A percentile compares a stretch with the other conserved stretches of the same genome.
Evolutionary conservation across 2,329 filamentous ascomycete genomes (phyloP).

Genomic region (Clarireedia hainanense): DNA sequence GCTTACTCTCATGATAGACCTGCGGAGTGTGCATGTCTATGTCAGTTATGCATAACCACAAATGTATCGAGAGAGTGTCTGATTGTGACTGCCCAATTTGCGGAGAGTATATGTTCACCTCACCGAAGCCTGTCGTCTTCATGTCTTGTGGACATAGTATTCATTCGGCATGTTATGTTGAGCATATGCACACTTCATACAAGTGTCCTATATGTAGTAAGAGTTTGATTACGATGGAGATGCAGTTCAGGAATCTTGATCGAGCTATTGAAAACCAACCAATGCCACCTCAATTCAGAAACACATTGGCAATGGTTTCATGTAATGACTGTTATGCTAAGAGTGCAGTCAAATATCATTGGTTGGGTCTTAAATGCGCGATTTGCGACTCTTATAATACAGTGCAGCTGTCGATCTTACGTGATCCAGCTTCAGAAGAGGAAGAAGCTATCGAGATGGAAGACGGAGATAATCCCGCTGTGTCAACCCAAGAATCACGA

Average conservation of each 20-base stretch:
- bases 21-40: slow-evolving; percentile 95
- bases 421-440: slow-evolving; percentile 30
- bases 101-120: slow-evolving; percentile 93
- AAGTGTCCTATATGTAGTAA: slow-evolving; percentile 96
- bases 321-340: slow-evolving; percentile 94
- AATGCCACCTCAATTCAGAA: slow-evolving; percentile 77
- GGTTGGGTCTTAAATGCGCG: slow-evolving; percentile 85
- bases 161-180: slow-evolving; percentile 79
- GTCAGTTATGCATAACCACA: slow-evolving; percentile 74
- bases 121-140: slow-evolving; percentile 79
- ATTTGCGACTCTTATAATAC: slow-evolving; percentile 66
- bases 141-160: slow-evolving; percentile 96
- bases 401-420: slow-evolving; percentile 53
- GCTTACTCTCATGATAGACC: slow-evolving; percentile 43
- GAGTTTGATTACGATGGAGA: slow-evolving; percentile 95
- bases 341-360: slow-evolving; percentile 83
- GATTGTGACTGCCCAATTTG: slow-evolving; percentile 97
- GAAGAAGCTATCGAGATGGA: slow-evolving; percentile 14
- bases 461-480: slow-evolving; percentile 17
- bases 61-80: slow-evolving; percentile 88
- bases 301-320: slow-evolving; percentile 73
- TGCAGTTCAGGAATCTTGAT: slow-evolving; percentile 85
- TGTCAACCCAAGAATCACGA: slow-evolving; percentile 12
- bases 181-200: slow-evolving; percentile 85
- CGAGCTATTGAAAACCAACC: slow-evolving; percentile 81